These are phyloP conservation scores for Helotiales sp. DNA, from an alignment of 2,329 filamentous ascomycete genomes.

Conservation along the genomic window DNA sequence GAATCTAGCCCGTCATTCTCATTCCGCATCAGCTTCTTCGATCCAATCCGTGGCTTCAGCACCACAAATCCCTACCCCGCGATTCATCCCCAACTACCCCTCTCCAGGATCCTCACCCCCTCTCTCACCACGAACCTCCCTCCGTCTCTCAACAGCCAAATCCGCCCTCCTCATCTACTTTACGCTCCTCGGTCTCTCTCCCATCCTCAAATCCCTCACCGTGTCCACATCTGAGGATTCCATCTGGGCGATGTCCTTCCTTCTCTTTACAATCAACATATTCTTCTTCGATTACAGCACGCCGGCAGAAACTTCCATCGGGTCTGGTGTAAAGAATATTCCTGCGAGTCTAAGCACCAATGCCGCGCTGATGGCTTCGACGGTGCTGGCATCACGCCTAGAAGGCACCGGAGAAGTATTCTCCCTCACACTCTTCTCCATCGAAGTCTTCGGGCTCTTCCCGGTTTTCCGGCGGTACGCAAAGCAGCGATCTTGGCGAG, in stretches of 20 bases:
- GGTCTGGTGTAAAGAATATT: conserved; percentile 39
- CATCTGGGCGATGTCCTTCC: conserved; percentile 96
- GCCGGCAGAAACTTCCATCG: conserved; percentile 59
- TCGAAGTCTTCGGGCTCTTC: conserved; percentile 96
- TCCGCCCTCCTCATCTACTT: conserved; percentile 93
- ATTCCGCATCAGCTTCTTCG: conserved; percentile 61
- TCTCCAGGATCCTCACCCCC: conserved; percentile 34
- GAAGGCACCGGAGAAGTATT: conserved; percentile 94
- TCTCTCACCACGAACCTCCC: conserved; percentile 53
- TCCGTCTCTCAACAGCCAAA: conserved; percentile 81
- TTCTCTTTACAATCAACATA: conserved; percentile 92
- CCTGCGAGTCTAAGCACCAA: conserved; percentile 83
- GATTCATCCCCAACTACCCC: conserved; percentile 42
- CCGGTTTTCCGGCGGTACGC: conserved; percentile 95
- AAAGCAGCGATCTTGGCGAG: conserved; percentile 78
- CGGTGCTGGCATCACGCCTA: conserved; percentile 87
- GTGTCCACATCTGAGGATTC: conserved; percentile 89
- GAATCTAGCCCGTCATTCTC: conserved; percentile 46
- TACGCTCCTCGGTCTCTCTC: conserved; percentile 86
- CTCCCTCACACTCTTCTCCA: conserved; percentile 91
- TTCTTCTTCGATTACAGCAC: conserved; percentile 95
- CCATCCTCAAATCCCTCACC: conserved; percentile 96
- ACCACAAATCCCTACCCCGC: conserved; percentile 29
- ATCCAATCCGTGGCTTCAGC: conserved; percentile 50
- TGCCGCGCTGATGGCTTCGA: conserved; percentile 93